A percentile compares a stretch with the other conserved stretches of the same genome.
Conservation (phyloP, 1,284 basidiomycete genomes). For the Mycena sp. region DNA sequence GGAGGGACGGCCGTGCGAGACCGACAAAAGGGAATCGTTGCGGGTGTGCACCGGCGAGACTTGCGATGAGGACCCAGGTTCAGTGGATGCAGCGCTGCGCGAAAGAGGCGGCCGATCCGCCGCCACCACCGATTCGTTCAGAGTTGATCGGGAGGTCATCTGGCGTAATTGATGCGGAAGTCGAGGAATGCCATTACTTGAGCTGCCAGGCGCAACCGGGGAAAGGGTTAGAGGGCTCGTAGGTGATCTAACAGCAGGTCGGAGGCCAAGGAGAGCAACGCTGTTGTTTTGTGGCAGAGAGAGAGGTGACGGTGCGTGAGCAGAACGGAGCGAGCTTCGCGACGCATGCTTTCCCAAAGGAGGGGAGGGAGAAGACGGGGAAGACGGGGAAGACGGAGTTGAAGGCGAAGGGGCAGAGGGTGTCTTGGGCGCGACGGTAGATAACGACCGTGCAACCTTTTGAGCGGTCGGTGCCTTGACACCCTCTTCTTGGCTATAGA, state of each 20-base stretch:
- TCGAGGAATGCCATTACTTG: slow-evolving; percentile 17
- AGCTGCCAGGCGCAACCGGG: slow-evolving; percentile 37
- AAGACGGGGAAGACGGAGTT: slow-evolving; percentile 14
- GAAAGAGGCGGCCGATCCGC: slow-evolving; percentile 27
- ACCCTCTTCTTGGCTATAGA: slow-evolving; percentile 40
- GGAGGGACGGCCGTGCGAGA: slow-evolving; percentile 33
- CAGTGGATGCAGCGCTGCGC: slow-evolving; percentile 26
- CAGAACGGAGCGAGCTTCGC: slow-evolving; percentile 20
- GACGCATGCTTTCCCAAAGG: slow-evolving; percentile 28
- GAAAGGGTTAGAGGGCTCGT: slow-evolving; percentile 40
- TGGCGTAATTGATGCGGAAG: slow-evolving; percentile 36
- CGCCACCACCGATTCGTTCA: slow-evolving; percentile 32
- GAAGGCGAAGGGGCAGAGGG: slow-evolving; percentile 6
- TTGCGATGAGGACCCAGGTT: slow-evolving; percentile 2
- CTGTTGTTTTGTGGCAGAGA: slow-evolving; percentile 54
- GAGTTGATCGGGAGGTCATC: slow-evolving; percentile 38
- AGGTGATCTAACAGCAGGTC: slow-evolving; percentile 28
- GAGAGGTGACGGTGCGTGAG: slow-evolving; percentile 59
- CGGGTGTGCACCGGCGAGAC: slow-evolving; percentile 24
- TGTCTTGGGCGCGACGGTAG: slow-evolving; percentile 8
- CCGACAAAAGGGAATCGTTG: slow-evolving; percentile 21
- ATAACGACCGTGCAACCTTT: slow-evolving; percentile 40
- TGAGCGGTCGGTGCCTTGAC: slow-evolving; percentile 32
- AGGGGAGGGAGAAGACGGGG: slow-evolving; percentile 33
- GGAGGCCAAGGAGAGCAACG: slow-evolving; percentile 20